phyloP scores from a whole-genome alignment of 345 rosid species.

The Hypericum perforatum region DNA sequence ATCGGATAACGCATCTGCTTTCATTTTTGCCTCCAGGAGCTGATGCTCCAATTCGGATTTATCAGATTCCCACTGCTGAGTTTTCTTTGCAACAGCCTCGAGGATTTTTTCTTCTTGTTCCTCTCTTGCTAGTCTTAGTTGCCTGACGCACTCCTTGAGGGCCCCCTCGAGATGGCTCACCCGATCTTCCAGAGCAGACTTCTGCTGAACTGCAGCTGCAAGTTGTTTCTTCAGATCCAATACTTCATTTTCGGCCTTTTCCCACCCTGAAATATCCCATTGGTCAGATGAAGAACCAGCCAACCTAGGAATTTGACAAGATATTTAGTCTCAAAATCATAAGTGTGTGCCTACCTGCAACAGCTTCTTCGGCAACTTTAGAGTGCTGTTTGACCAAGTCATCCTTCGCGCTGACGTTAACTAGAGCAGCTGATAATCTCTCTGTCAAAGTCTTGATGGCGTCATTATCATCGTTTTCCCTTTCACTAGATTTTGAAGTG shows the following conservation, averaged over 20 bases:
- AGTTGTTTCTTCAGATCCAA: constrained; percentile 55
- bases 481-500: constrained; percentile 34
- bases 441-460: constrained; percentile 40
- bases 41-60: constrained; percentile 45
- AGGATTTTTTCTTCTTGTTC: constrained; percentile 64
- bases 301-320: not conserved
- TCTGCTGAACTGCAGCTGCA: constrained; percentile 42
- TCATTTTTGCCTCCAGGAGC: constrained; percentile 28
- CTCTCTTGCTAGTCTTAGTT: constrained; percentile 79
- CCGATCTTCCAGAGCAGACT: constrained; percentile 54
- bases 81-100: constrained; percentile 45
- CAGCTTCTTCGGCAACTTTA: constrained; percentile 97
- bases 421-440: constrained; percentile 74
- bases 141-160: constrained; percentile 86
- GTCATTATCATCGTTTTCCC: constrained; percentile 40
- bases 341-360: constrained; percentile 40
- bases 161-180: constrained; percentile 86
- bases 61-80: constrained; percentile 47
- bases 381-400: constrained; percentile 82
- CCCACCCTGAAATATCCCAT: constrained; percentile 57
- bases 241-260: constrained; percentile 88
- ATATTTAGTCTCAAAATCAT: too few relatives aligned
- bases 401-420: constrained; percentile 64
- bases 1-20: constrained; percentile 12
- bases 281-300: constrained; percentile 1